These are phyloP conservation scores for Chaetomium strumarium DNA, from an alignment of 2,329 filamentous ascomycete species.

Conservation along the genomic window DNA sequence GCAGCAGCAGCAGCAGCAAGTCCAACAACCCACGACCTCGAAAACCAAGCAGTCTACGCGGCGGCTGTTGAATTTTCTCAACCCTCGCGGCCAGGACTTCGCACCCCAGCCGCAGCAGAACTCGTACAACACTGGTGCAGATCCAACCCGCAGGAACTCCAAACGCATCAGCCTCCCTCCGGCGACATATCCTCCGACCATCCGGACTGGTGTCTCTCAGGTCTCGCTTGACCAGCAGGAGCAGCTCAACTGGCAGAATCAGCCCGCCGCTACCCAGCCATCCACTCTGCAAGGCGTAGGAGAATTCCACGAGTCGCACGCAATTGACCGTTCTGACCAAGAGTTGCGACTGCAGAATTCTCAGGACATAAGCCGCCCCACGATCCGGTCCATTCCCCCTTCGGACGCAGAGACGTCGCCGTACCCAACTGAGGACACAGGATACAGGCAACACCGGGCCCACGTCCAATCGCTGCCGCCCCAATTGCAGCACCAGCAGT, in stretches of 20 bases:
- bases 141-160: conserved; percentile 49
- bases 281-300: conserved; percentile 43
- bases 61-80: conserved; percentile 49
- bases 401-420: conserved; percentile 40
- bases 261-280: conserved; percentile 31
- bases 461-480: conserved; percentile 30
- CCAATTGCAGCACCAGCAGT: conserved; percentile 36
- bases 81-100: conserved; percentile 22
- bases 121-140: conserved; percentile 44
- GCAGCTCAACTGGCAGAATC: conserved; percentile 31
- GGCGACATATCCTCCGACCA: conserved; percentile 33
- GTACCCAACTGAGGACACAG: conserved; percentile 40
- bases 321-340: conserved; percentile 36
- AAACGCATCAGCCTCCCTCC: conserved; percentile 49
- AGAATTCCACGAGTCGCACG: conserved; percentile 32
- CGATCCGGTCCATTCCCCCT: conserved; percentile 44
- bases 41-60: conserved; percentile 43
- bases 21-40: conserved; percentile 24
- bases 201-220: conserved; percentile 39
- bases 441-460: conserved; percentile 37
- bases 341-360: conserved; percentile 37
- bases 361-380: conserved; percentile 34
- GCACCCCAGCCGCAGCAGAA: conserved; percentile 27
- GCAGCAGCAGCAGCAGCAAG: conserved; percentile 26
- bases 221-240: conserved; percentile 33